Evolutionary conservation across 805 yeast species (phyloP).

Genomic region (Candida jianshihensis): DNA sequence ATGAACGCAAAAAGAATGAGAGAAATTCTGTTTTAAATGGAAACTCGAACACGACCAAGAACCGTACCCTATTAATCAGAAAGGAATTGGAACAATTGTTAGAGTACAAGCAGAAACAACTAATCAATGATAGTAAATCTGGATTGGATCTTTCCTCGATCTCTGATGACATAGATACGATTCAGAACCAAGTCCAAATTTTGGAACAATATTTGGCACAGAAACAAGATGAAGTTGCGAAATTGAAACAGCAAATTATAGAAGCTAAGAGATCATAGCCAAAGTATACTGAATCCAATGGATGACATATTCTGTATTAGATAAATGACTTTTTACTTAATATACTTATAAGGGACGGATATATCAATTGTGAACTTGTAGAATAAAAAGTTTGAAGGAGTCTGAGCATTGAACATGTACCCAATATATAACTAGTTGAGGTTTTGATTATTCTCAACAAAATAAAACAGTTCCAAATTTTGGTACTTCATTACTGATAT

Average conservation of each 20-base stretch:
- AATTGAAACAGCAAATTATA: constrained; percentile 38
- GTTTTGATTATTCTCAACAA: too few relatives aligned
- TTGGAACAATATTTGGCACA: constrained; percentile 60
- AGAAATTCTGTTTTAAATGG: constrained; percentile 18
- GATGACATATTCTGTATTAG: too few relatives aligned
- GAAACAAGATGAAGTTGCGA: constrained; percentile 54
- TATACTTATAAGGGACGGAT: too few relatives aligned
- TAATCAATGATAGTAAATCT: constrained; percentile 29
- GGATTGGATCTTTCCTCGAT: constrained; percentile 40
- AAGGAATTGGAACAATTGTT: constrained; percentile 78
- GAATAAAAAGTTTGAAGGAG: too few relatives aligned
- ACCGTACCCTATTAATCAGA: constrained; percentile 32
- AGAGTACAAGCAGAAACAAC: constrained; percentile 64
- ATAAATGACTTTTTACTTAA: too few relatives aligned
- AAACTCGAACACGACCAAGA: constrained; percentile 15
- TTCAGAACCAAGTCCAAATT: constrained; percentile 69
- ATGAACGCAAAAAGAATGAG: constrained; percentile 30
- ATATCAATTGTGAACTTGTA: too few relatives aligned
- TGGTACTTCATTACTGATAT: too few relatives aligned
- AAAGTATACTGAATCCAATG: too few relatives aligned
- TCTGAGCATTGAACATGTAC: too few relatives aligned
- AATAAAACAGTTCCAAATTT: too few relatives aligned
- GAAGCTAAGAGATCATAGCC: constrained; percentile 10
- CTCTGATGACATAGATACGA: constrained; percentile 54
- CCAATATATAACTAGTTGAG: too few relatives aligned